Percentiles rank a stretch among this genome's conserved stretches.
Conservation (phyloP, 306 rosid genomes). For the Fragaria nilgerrensis region DNA sequence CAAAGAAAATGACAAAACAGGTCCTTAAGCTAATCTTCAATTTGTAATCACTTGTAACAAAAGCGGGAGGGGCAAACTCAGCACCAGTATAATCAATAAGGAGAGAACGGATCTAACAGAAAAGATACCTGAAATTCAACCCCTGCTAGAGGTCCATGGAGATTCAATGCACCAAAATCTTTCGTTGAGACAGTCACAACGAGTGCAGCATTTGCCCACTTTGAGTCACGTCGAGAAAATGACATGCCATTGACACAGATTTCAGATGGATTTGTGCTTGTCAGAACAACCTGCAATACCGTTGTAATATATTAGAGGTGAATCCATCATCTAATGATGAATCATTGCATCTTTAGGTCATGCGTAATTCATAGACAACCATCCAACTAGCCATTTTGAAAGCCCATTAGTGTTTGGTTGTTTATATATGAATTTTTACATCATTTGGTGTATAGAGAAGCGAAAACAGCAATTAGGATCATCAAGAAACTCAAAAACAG, state of each 20-base stretch:
- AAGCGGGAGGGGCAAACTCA: not conserved
- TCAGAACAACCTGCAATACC: conserved; percentile 84
- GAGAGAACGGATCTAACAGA: not conserved
- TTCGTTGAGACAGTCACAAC: conserved; percentile 73
- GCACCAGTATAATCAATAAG: not conserved
- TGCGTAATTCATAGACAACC: not conserved
- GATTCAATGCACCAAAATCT: conserved; percentile 71
- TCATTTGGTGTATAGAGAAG: not conserved
- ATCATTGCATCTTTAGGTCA: conserved; percentile 10
- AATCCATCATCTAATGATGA: conserved; percentile 16
- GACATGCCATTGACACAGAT: conserved; percentile 96
- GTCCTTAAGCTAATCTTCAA: not conserved
- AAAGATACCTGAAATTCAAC: conserved; percentile 79
- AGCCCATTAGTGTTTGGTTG: not conserved
- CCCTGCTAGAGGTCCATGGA: conserved; percentile 81
- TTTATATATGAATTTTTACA: not conserved
- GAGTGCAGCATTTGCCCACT: conserved; percentile 99
- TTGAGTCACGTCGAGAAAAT: conserved; percentile 89
- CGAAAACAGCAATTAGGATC: conserved; percentile 5
- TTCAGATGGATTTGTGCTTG: conserved; percentile 89
- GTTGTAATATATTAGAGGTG: conserved; percentile 7
- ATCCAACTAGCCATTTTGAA: conserved; percentile 2
- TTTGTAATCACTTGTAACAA: not conserved
- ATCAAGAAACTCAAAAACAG: conserved; percentile 18
- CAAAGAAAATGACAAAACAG: not conserved